Percentiles rank a stretch among this genome's conserved stretches.
Evolutionary conservation across 2,329 filamentous ascomycete species (phyloP).

Genomic region (Aspergillus brunneoviolaceus): DNA sequence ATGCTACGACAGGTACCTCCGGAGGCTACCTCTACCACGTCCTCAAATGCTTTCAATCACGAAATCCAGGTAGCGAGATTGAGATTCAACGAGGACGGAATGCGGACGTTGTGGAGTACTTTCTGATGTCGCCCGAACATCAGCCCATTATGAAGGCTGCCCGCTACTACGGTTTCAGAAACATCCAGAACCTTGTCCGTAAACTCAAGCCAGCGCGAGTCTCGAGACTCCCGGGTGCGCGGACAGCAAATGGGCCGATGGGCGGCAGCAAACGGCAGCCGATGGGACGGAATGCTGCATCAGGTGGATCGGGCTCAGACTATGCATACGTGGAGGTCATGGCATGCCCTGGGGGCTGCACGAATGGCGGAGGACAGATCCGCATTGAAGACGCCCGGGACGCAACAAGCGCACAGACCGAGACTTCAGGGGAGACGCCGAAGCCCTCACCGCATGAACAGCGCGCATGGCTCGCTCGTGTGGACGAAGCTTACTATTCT

Average conservation of each 20-base stretch:
- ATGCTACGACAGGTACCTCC: slow-evolving; percentile 69
- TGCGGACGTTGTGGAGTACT: slow-evolving; percentile 85
- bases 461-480: slow-evolving; percentile 76
- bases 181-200: slow-evolving; percentile 97
- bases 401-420: slow-evolving; percentile 17
- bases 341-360: slow-evolving; percentile 98
- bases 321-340: slow-evolving; percentile 98
- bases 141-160: slow-evolving; percentile 73
- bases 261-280: slow-evolving; percentile 31
- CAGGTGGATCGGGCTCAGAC: slow-evolving; percentile 51
- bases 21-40: slow-evolving; percentile 88
- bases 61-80: slow-evolving; percentile 70
- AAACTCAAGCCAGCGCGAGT: slow-evolving; percentile 76
- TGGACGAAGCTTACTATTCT: slow-evolving; percentile 91
- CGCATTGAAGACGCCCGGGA: slow-evolving; percentile 74
- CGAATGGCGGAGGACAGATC: slow-evolving; percentile 94
- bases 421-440: slow-evolving; percentile 23
- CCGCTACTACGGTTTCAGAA: slow-evolving; percentile 94
- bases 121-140: slow-evolving; percentile 58
- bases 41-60: slow-evolving; percentile 69
- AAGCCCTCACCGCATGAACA: slow-evolving; percentile 75
- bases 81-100: slow-evolving; percentile 76
- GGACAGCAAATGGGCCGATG: slow-evolving; percentile 42
- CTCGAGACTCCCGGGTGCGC: slow-evolving; percentile 78
- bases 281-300: slow-evolving; percentile 33